Base-by-base conservation (phyloP, 2,329 filamentous ascomycete genomes). In the Fusarium anthophilum region DNA sequence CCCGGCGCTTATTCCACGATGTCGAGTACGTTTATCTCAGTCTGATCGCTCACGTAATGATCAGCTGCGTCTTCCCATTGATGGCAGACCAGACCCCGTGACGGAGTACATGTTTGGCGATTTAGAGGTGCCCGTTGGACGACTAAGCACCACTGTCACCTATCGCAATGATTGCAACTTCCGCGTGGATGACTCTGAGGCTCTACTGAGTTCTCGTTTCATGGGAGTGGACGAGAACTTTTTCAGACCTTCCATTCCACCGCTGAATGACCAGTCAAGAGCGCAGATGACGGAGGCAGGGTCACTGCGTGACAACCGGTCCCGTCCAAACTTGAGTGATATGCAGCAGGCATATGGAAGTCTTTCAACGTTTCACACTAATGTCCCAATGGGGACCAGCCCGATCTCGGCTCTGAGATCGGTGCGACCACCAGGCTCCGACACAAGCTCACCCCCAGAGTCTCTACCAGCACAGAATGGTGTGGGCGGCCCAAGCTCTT, bases 141-240 rank as follows among this genome's bases (percentile, higher is more conserved):
- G 93, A 10, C 90, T 99, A 77, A 92, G 91, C 64, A 92, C 96
- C 58, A 90, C 92, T 43, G 94, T 98, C 37, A 91, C 91, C 17
- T 98, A 97, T 83, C 92, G 96, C 72, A 93, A 91, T 66, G 94
- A 96, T 79, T 97, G 94, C 84, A 94, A 93, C 78, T 98, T 99
- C 82, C 91, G 93, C 51, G 91, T 98, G 44, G 96, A 97, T 77
- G 94, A 98, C 82, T 93, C 95, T 0, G 96, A 98, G 82, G 92
- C 95, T 10, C 84, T 98, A 14, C 84, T 98, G 48, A 98, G 95
- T 83, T 98, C 96, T 20, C 92, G 94, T 38, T 98, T 98, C 79
- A 95, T 98, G 89, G 95, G 94, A 20, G 89, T 94, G 43, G 95
- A 98, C 80, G 95, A 98, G 80, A 91, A 94, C 69, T 94, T 94